These are phyloP conservation scores for Leishmania aethiopica DNA, from an alignment of 208 protist species.

Conservation along the genomic window DNA sequence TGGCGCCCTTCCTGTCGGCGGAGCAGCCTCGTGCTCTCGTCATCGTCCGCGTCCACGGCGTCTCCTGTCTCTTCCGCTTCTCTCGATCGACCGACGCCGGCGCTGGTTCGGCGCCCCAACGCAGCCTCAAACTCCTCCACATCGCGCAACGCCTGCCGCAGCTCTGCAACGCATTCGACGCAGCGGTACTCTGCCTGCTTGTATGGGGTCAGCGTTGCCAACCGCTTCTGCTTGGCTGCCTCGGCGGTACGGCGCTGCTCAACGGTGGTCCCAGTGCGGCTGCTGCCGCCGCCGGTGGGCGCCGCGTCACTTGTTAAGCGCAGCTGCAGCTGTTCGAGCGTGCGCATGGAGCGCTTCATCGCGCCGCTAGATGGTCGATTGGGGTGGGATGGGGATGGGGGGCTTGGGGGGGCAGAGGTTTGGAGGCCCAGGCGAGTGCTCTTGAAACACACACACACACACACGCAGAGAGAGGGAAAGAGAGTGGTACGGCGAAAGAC, in stretches of 20 bases:
- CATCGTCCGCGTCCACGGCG: not conserved
- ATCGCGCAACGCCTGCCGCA: constrained; percentile 39
- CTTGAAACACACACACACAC: not conserved
- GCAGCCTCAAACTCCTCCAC: constrained; percentile 24
- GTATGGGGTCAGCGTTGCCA: constrained; percentile 47
- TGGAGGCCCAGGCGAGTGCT: not conserved
- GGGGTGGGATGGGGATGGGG: not conserved
- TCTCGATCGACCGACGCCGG: not conserved
- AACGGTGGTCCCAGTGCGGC: not conserved
- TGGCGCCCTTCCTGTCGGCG: constrained; percentile 2
- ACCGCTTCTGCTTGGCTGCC: constrained; percentile 14
- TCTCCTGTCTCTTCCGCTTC: constrained; percentile 11
- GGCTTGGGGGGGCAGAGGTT: not conserved
- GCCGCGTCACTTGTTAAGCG: constrained; percentile 4
- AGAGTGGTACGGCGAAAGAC: not conserved
- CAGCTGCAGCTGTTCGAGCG: constrained; percentile 20
- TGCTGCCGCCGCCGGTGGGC: not conserved
- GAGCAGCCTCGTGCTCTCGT: constrained; percentile 16
- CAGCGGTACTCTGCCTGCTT: constrained; percentile 58
- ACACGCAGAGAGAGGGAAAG: not conserved
- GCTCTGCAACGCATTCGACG: constrained; percentile 46
- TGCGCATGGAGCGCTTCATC: constrained; percentile 27
- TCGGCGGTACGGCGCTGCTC: constrained; percentile 19
- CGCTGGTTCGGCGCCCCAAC: not conserved
- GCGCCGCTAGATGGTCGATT: too few relatives aligned